Evolutionary conservation across 805 yeast species (phyloP).

Genomic region (Starmerella vitae): DNA sequence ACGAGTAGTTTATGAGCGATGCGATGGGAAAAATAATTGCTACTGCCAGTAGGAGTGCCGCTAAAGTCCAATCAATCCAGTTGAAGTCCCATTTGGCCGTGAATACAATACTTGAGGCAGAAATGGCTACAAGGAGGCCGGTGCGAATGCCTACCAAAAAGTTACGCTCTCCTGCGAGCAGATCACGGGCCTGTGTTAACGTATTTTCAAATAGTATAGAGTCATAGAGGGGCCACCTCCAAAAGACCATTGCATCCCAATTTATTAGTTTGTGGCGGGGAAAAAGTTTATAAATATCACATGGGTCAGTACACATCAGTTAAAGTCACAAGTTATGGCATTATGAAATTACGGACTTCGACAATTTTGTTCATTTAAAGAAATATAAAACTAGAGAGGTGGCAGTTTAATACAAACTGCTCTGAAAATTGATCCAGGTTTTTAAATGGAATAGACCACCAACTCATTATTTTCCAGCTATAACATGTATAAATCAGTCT

Average conservation of each 20-base stretch:
- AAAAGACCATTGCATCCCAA: too few relatives aligned
- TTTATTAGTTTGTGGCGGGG: not conserved
- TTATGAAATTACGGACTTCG: too few relatives aligned
- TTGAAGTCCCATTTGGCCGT: not conserved
- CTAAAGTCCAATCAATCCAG: constrained; percentile 16
- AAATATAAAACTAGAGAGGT: too few relatives aligned
- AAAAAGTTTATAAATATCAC: not conserved
- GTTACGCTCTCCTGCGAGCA: constrained; percentile 25
- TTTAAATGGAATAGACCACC: too few relatives aligned
- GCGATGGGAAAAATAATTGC: constrained; percentile 17
- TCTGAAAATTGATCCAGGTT: too few relatives aligned
- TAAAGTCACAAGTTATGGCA: too few relatives aligned
- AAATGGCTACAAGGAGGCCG: constrained; percentile 21
- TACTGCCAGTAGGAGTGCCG: constrained; percentile 16
- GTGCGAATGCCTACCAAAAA: constrained; percentile 19
- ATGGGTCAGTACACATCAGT: not conserved
- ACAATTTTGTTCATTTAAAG: too few relatives aligned
- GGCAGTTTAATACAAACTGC: too few relatives aligned
- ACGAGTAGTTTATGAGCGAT: constrained; percentile 21
- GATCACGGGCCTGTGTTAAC: constrained; percentile 26
- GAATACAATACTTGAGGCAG: constrained; percentile 20
- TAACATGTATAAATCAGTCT: too few relatives aligned
- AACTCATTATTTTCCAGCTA: too few relatives aligned
- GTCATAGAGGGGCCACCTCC: constrained; percentile 15
- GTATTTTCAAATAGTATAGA: constrained; percentile 21